Percentiles rank a stretch among this genome's conserved stretches.
Conservation (phyloP, 2,329 filamentous ascomycete genomes). For the Botrytis aclada region DNA sequence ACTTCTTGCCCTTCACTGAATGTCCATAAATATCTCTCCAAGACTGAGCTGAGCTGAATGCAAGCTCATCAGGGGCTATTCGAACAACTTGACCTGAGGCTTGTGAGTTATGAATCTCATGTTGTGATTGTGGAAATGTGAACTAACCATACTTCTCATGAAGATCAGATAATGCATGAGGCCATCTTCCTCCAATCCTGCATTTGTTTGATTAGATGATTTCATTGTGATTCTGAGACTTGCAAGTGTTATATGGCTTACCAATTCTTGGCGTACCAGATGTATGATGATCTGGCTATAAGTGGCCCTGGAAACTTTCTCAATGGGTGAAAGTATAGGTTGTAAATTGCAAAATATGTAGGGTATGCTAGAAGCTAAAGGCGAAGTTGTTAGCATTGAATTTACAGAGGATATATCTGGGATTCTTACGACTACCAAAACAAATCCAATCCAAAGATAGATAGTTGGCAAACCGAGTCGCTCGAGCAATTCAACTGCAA, state of each 20-base stretch:
- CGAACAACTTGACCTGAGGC: background rate
- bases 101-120: background rate
- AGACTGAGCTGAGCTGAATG: conserved; percentile 13
- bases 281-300: conserved; percentile 3
- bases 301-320: conserved; percentile 15
- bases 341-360: conserved; percentile 13
- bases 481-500: background rate
- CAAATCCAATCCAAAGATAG: conserved; percentile 1
- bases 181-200: conserved; percentile 12
- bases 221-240: background rate
- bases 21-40: conserved; percentile 16
- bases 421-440: background rate
- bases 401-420: background rate
- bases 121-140: background rate
- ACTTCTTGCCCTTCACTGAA: conserved; percentile 11
- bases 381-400: background rate
- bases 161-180: background rate
- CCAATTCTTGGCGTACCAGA: conserved; percentile 18
- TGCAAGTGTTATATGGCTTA: background rate
- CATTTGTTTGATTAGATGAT: background rate
- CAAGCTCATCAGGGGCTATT: conserved; percentile 10
- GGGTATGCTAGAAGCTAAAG: background rate
- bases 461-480: background rate
- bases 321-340: conserved; percentile 17
- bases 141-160: conserved; percentile 10